phyloP scores from a whole-genome alignment of 2,329 filamentous ascomycete species.

The Rhynchosporium agropyri region DNA sequence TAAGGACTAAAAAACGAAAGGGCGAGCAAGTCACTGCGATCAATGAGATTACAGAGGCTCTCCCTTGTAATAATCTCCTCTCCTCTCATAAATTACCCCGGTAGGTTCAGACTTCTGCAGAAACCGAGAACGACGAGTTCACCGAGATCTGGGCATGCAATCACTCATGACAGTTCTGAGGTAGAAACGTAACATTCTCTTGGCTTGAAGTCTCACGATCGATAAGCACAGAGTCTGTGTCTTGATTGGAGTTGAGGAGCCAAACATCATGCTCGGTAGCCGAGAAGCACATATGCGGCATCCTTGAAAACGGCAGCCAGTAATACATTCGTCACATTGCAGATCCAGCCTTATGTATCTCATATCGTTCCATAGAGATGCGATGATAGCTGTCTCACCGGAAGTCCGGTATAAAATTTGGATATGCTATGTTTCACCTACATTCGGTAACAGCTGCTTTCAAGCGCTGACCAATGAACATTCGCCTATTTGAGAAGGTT shows the following conservation, averaged over 20 bases:
- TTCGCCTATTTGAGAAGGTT: background rate
- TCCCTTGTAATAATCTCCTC: no score
- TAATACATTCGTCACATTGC: background rate
- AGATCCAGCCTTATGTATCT: background rate
- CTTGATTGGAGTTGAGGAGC: background rate
- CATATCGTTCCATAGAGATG: background rate
- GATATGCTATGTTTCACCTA: conserved; percentile 1
- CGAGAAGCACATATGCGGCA: conserved; percentile 9
- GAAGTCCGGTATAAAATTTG: background rate
- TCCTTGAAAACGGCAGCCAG: background rate
- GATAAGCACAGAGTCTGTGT: background rate
- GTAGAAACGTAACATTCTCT: conserved; percentile 14
- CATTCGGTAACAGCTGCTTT: background rate
- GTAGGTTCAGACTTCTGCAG: background rate
- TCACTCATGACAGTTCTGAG: background rate
- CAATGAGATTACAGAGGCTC: no score
- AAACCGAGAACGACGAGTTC: background rate
- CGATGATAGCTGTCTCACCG: background rate
- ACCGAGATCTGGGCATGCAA: background rate
- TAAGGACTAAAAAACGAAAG: no score
- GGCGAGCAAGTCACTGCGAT: no score
- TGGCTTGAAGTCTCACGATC: conserved; percentile 1
- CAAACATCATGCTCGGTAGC: conserved; percentile 13
- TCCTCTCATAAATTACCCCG: no score
- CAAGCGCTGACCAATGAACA: conserved; percentile 1